These are phyloP conservation scores for Theobroma cacao DNA, from an alignment of 345 rosid species.

Conservation along the genomic window DNA sequence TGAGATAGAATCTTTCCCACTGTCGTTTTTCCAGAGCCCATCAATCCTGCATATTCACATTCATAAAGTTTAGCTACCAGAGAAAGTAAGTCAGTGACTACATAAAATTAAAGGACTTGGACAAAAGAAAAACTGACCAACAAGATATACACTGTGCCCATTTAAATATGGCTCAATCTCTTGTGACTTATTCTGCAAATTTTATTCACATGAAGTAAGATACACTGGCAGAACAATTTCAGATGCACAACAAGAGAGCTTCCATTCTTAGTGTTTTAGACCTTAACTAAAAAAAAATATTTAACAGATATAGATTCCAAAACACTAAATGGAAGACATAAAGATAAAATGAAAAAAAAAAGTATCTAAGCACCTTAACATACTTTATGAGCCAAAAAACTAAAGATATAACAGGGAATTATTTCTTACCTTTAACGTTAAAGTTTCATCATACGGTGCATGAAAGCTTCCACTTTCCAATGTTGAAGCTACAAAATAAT, in stretches of 20 bases:
- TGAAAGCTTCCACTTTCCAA: slow-evolving; percentile 48
- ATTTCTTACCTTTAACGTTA: slow-evolving; percentile 57
- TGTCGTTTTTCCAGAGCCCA: slow-evolving; percentile 98
- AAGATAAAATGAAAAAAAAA: not conserved
- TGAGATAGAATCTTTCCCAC: slow-evolving; percentile 78
- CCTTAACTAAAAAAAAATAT: not conserved
- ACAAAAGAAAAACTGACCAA: slow-evolving; percentile 66
- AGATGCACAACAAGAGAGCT: slow-evolving; percentile 8
- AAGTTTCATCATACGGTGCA: slow-evolving; percentile 44
- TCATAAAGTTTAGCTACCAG: slow-evolving; percentile 6
- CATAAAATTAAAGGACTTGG: slow-evolving; percentile 9
- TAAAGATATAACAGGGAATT: not conserved
- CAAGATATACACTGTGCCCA: slow-evolving; percentile 86
- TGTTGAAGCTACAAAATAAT: slow-evolving; percentile 45
- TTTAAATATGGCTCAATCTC: slow-evolving; percentile 69
- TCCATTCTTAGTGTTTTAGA: not conserved
- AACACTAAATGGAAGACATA: not conserved
- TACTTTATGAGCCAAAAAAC: not conserved
- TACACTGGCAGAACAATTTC: slow-evolving; percentile 4
- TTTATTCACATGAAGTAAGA: slow-evolving; percentile 29
- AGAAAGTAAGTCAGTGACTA: slow-evolving; percentile 2
- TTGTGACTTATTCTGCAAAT: slow-evolving; percentile 72
- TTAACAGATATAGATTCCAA: slow-evolving; percentile 1
- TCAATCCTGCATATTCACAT: slow-evolving; percentile 60
- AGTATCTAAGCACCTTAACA: not conserved